Percentiles rank a stretch among this genome's conserved stretches.
Evolutionary conservation across 352 stramenopile genomes (phyloP).

Genomic region (Phytophthora melonis): DNA sequence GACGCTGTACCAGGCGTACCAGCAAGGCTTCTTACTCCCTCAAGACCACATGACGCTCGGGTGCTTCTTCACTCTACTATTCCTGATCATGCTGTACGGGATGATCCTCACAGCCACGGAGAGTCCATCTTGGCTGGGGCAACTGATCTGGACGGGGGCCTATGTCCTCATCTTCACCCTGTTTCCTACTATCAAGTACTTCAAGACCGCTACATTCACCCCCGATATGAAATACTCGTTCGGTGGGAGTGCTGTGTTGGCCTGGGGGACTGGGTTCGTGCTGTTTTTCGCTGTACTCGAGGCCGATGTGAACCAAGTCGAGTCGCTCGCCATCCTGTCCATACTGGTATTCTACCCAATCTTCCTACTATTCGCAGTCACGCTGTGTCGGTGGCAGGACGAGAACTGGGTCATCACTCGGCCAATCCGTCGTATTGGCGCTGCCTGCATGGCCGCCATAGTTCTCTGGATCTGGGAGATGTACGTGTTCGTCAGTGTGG

Average conservation of each 20-base stretch:
- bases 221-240: slow-evolving; percentile 67
- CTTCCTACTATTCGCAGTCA: slow-evolving; percentile 77
- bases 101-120: slow-evolving; percentile 73
- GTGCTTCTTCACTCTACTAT: slow-evolving; percentile 63
- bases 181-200: slow-evolving; percentile 81
- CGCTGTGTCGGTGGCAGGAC: slow-evolving; percentile 83
- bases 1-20: slow-evolving; percentile 78
- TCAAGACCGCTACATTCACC: slow-evolving; percentile 69
- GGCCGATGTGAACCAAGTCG: slow-evolving; percentile 71
- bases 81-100: slow-evolving; percentile 74
- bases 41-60: slow-evolving; percentile 81
- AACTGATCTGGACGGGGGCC: slow-evolving; percentile 71
- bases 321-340: slow-evolving; percentile 78
- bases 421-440: slow-evolving; percentile 44
- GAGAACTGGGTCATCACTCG: slow-evolving; percentile 71
- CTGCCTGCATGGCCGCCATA: slow-evolving; percentile 36
- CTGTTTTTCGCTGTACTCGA: slow-evolving; percentile 77
- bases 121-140: slow-evolving; percentile 69
- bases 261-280: slow-evolving; percentile 75
- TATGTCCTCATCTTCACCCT: slow-evolving; percentile 80
- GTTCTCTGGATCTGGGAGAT: slow-evolving; percentile 83
- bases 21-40: slow-evolving; percentile 72
- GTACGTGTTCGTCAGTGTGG: slow-evolving; percentile 70
- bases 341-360: slow-evolving; percentile 85
- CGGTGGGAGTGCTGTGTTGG: slow-evolving; percentile 60